A percentile compares a stretch with the other conserved stretches of the same genome.
Conservation (phyloP, 1,139 yeast species). For the Candida freyschussii region DNA sequence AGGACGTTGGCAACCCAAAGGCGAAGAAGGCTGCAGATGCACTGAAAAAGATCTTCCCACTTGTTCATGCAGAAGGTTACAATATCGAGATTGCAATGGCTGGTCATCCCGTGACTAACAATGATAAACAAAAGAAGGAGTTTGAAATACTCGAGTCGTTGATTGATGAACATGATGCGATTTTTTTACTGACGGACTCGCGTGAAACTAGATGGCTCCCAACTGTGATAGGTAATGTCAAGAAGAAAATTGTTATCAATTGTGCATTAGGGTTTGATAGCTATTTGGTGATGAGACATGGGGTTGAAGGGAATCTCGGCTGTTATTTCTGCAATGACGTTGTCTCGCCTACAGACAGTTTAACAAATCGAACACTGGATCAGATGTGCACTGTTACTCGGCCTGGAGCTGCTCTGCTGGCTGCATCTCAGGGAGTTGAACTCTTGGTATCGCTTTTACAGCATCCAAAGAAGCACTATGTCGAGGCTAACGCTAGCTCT, state of each 20-base stretch:
- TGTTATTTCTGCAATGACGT: slow-evolving; percentile 96
- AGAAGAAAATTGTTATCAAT: slow-evolving; percentile 70
- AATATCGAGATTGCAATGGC: slow-evolving; percentile 87
- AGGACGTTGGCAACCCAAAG: slow-evolving; percentile 70
- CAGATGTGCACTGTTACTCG: slow-evolving; percentile 98
- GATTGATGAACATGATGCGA: slow-evolving; percentile 66
- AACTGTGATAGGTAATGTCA: slow-evolving; percentile 66
- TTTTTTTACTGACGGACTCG: slow-evolving; percentile 85
- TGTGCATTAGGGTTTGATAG: slow-evolving; percentile 96
- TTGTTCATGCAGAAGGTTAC: slow-evolving; percentile 59
- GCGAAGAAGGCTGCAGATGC: slow-evolving; percentile 76
- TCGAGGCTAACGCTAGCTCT: slow-evolving; percentile 36
- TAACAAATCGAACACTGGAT: slow-evolving; percentile 81
- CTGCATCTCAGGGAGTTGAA: slow-evolving; percentile 85
- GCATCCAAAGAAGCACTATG: slow-evolving; percentile 47
- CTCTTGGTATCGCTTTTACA: slow-evolving; percentile 71
- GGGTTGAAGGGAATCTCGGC: slow-evolving; percentile 51
- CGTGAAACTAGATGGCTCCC: slow-evolving; percentile 97
- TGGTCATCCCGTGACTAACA: slow-evolving; percentile 75
- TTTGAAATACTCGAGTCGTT: slow-evolving; percentile 49
- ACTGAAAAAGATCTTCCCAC: slow-evolving; percentile 69
- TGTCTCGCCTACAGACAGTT: slow-evolving; percentile 86
- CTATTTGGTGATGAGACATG: slow-evolving; percentile 91
- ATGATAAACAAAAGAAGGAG: slow-evolving; percentile 42
- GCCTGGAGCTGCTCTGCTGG: slow-evolving; percentile 90